phyloP scores from a whole-genome alignment of 1,284 basidiomycete species.

The Gymnopus androsaceus region DNA sequence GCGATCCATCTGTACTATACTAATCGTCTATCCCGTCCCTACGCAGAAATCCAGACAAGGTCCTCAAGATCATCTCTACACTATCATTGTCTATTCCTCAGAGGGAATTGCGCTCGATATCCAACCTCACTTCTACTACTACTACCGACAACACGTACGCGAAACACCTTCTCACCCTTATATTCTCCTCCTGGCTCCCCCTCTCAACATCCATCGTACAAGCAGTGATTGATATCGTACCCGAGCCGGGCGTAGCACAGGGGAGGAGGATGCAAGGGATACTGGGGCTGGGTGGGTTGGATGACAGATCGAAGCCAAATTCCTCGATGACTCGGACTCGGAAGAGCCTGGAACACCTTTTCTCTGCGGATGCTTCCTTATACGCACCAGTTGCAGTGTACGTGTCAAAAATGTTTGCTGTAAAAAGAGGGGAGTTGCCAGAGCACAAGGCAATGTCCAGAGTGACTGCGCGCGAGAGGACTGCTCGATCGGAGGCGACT shows the following conservation, averaged over 20 bases:
- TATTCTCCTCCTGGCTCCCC: constrained; percentile 97
- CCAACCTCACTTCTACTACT: background rate
- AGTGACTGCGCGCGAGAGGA: too few relatives aligned
- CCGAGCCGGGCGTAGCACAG: constrained; percentile 85
- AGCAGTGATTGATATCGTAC: constrained; percentile 89
- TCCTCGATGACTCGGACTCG: too few relatives aligned
- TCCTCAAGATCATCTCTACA: constrained; percentile 85
- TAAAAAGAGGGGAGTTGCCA: constrained; percentile 79
- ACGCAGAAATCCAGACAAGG: constrained; percentile 82
- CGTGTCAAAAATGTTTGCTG: constrained; percentile 99
- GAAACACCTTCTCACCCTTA: constrained; percentile 78
- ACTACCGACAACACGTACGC: constrained; percentile 65
- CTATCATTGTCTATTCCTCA: constrained; percentile 85
- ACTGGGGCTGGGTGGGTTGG: constrained; percentile 41
- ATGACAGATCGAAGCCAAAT: constrained; percentile 52
- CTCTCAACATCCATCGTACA: constrained; percentile 93
- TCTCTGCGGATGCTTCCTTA: constrained; percentile 52
- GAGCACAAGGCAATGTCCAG: constrained; percentile 76
- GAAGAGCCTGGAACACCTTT: constrained; percentile 49
- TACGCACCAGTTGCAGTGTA: too few relatives aligned
- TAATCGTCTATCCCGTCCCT: constrained; percentile 59
- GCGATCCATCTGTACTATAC: constrained; percentile 24
- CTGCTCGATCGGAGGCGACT: constrained; percentile 87
- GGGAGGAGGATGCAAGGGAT: constrained; percentile 87
- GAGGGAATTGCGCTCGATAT: constrained; percentile 79